Evolutionary conservation across 345 rosid genomes (phyloP), one percentile per base, ranked within the genome.

Genomic region (Eucalyptus marginata): DNA sequence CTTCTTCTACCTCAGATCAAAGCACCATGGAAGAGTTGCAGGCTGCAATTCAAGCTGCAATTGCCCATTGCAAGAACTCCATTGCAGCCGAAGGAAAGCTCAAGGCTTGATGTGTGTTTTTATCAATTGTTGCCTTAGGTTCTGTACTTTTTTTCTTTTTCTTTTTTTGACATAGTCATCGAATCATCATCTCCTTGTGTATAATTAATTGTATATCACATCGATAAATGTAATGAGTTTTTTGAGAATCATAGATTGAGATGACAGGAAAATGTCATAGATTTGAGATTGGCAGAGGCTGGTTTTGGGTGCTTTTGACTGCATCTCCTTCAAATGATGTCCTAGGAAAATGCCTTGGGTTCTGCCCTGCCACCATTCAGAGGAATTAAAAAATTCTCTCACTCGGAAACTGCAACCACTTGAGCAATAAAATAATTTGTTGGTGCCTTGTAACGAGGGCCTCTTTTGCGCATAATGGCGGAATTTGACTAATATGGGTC

Each of bases 1-100:
- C 96, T 86, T 87, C 94, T 87, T 92, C 95, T 51, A 90, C 83
- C 22, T 50, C 95, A 2, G 94, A 94, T 90, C 96, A 95, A 88
- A 96, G 99, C 86, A 97, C 99, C 86, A 96, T 97, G 99, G 99
- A 97, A 91, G 99, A 97, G 93, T 88, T 96, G 91, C 99, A 98
- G 90, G 96, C 98, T 86, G 98, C 99, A 24, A 97, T 96, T 91
- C 99, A 97, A 92, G 98, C 98, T 24, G 99, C 99, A 18, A 97
- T 98, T 91, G 97, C 99, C 90, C 99, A 98, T 93, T 98, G 99
- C 94, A 98, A 98, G 94, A 97, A 96, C 87, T 98, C 99, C 88
- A 94, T 95, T 90, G 93, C 95, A 88, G 87, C 89, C 66, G 96
- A 92, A 84, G 94, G 91, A 89, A 86, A 76, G 29, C 84, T 76